These are phyloP conservation scores for Jackrogersella multiformis DNA, from an alignment of 495 filamentous ascomycete genomes.

Conservation along the genomic window DNA sequence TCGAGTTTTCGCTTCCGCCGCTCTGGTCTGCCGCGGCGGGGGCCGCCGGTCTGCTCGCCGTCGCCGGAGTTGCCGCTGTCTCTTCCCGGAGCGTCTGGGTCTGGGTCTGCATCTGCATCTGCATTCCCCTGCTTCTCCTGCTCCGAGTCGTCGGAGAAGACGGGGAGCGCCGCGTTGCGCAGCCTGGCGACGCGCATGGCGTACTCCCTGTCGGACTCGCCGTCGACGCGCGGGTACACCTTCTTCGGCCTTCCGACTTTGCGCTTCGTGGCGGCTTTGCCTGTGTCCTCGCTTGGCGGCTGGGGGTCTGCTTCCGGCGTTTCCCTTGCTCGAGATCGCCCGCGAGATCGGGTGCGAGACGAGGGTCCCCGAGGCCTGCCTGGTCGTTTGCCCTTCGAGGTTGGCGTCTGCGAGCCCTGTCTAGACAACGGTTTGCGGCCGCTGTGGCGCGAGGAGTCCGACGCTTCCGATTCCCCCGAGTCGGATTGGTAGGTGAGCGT, in stretches of 20 bases:
- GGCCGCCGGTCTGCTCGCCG: slow-evolving; percentile 22
- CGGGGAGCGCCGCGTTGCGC: slow-evolving; percentile 33
- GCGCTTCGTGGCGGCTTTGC: slow-evolving; percentile 16
- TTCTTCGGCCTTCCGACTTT: slow-evolving; percentile 50
- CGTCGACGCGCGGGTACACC: slow-evolving; percentile 48
- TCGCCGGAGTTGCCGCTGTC: slow-evolving; percentile 28
- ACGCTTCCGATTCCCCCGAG: slow-evolving; percentile 44
- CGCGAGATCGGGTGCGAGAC: slow-evolving; percentile 4
- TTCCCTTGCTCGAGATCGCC: neutral
- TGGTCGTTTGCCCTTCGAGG: slow-evolving; percentile 23
- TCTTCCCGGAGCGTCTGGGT: neutral
- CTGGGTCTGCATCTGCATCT: neutral
- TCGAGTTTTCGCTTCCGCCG: neutral
- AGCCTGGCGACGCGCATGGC: slow-evolving; percentile 52
- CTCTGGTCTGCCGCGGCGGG: neutral
- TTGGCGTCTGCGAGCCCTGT: slow-evolving; percentile 25
- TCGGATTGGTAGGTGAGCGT: slow-evolving; percentile 47
- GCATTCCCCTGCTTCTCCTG: neutral
- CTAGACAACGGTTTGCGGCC: slow-evolving; percentile 7
- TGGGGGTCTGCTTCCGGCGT: neutral
- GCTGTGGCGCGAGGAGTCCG: slow-evolving; percentile 36
- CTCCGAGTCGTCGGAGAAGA: slow-evolving; percentile 31
- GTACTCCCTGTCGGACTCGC: slow-evolving; percentile 56
- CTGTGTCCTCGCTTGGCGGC: neutral
- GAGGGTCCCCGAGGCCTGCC: slow-evolving; percentile 14